These are phyloP conservation scores for Bidens hawaiensis DNA, from an alignment of 140 eudicot genomes.

Conservation along the genomic window DNA sequence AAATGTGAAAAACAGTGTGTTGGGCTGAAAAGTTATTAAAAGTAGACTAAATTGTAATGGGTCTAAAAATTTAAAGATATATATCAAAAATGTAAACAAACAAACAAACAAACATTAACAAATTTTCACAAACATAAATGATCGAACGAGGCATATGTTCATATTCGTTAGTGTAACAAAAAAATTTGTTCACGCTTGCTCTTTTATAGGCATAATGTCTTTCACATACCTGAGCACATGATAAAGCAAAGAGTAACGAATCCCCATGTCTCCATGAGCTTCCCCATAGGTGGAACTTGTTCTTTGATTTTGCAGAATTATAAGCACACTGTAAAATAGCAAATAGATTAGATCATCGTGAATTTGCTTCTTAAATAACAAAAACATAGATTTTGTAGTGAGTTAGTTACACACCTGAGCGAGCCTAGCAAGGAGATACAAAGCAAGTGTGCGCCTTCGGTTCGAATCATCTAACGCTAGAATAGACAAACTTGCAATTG, in stretches of 20 bases:
- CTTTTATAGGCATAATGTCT: too few relatives aligned
- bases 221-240: constrained; percentile 86
- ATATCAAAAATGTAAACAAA: too few relatives aligned
- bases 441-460: constrained; percentile 89
- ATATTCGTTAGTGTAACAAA: too few relatives aligned
- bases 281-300: constrained; percentile 92
- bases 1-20: too few relatives aligned
- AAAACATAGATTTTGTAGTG: constrained; percentile 1
- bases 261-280: constrained; percentile 98
- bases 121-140: too few relatives aligned
- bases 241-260: constrained; percentile 83
- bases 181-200: too few relatives aligned
- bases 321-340: constrained; percentile 71
- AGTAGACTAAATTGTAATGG: too few relatives aligned
- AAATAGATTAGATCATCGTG: neutral
- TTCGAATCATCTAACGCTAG: constrained; percentile 89
- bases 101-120: too few relatives aligned
- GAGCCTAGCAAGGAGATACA: constrained; percentile 89
- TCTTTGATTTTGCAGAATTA: constrained; percentile 93
- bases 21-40: too few relatives aligned
- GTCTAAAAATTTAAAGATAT: too few relatives aligned
- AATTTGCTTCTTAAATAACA: neutral
- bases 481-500: constrained; percentile 89
- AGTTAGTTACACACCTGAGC: constrained; percentile 57
- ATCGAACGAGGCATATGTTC: too few relatives aligned